Conservation (phyloP, 306 rosid species). For the Oxytropis ochrocephala region DNA sequence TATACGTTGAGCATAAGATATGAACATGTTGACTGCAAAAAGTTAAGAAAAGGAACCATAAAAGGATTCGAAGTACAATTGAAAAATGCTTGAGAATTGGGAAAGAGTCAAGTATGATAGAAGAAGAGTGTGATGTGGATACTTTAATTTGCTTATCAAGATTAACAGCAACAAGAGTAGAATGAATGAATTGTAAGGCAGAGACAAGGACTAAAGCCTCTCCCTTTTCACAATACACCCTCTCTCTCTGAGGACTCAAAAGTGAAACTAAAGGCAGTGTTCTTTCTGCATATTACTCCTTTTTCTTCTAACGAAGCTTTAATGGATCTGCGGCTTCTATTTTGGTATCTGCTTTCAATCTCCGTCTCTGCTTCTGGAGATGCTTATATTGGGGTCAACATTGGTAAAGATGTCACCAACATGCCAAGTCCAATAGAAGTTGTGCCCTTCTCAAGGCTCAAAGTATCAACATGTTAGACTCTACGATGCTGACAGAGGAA, state of each 20-base stretch:
- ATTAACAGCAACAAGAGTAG: conserved; percentile 86
- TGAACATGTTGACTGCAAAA: conserved; percentile 80
- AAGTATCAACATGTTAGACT: conserved; percentile 73
- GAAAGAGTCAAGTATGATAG: conserved; percentile 83
- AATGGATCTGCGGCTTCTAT: too few species aligned
- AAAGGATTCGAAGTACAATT: conserved; percentile 89
- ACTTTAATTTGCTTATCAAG: conserved; percentile 80
- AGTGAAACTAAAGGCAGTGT: too few species aligned
- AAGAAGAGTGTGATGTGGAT: conserved; percentile 84
- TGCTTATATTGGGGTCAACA: conserved; percentile 79
- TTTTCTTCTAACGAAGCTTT: too few species aligned
- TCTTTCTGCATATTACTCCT: too few species aligned
- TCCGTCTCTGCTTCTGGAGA: too few species aligned
- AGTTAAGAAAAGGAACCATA: conserved; percentile 83
- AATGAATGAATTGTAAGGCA: conserved; percentile 73
- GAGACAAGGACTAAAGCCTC: too few species aligned
- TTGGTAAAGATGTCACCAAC: conserved; percentile 71
- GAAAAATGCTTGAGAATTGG: conserved; percentile 97
- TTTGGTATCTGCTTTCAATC: too few species aligned
- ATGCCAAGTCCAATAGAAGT: conserved; percentile 87
- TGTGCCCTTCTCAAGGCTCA: conserved; percentile 90
- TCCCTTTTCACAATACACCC: too few species aligned
- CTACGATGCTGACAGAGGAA: conserved; percentile 68
- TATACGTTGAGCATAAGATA: conserved; percentile 86
- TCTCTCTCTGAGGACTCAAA: too few species aligned